Percentiles rank a stretch among this genome's conserved stretches.
These are phyloP conservation scores for Capillidium heterosporum DNA, from an alignment of 371 early-diverging fungal genomes.

Conservation along the genomic window DNA sequence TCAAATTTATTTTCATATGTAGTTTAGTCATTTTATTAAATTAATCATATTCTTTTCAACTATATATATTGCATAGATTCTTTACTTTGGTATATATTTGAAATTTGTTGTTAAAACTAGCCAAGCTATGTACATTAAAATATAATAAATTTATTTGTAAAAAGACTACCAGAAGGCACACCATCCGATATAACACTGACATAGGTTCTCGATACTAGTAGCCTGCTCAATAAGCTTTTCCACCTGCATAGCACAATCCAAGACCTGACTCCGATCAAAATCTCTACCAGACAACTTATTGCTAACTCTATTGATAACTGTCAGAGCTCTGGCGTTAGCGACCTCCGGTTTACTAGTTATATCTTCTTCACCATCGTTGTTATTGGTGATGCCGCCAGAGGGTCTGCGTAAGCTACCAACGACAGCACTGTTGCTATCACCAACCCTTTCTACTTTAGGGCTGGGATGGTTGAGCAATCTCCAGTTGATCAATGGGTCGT, in stretches of 20 bases:
- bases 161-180: slow-evolving; percentile 12
- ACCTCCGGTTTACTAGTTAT: slow-evolving; percentile 12
- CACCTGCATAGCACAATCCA: slow-evolving; percentile 77
- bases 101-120: too few species aligned
- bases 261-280: slow-evolving; percentile 62
- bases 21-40: too few species aligned
- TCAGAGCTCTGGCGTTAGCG: slow-evolving; percentile 33
- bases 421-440: neutral
- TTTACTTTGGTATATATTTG: too few species aligned
- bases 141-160: too few species aligned
- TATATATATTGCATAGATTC: too few species aligned
- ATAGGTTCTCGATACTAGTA: slow-evolving; percentile 81
- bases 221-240: slow-evolving; percentile 89
- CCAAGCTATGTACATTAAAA: too few species aligned
- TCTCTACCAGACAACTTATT: slow-evolving; percentile 50
- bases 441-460: slow-evolving; percentile 13
- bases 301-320: slow-evolving; percentile 33
- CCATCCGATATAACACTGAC: slow-evolving; percentile 96
- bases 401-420: neutral
- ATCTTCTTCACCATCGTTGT: neutral
- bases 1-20: too few species aligned
- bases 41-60: too few species aligned
- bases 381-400: neutral
- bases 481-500: slow-evolving; percentile 96
- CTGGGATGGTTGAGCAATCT: slow-evolving; percentile 26